Evolutionary conservation across 768 basidiomycete genomes (phyloP), one percentile per base, ranked within the genome.

Genomic region (Udeniomyces megalosporus): DNA sequence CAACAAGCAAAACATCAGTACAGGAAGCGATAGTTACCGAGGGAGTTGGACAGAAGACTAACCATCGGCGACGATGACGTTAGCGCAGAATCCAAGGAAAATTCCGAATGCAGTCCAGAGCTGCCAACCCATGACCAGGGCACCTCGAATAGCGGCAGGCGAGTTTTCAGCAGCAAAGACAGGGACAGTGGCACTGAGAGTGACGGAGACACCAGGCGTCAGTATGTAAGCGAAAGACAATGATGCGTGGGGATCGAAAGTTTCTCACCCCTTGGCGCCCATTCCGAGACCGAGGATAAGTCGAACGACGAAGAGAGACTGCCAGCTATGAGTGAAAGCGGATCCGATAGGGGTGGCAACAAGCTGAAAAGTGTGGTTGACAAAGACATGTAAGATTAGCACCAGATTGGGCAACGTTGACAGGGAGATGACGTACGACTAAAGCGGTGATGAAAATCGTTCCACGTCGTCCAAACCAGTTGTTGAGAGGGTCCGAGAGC

Each of bases 71-170:
- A 63, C 55, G 35, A 55, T 55, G 26, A 58, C 47, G 51, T 63
- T 63, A 10, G 56, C 57, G 49, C 55, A 57, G 62, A 63, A 63
- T 6, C 62, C 86, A 3, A 88, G 61, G 74, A 82, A 79, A 73
- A 89, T 86, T 63, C 88, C 88, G 69, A 88, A 88, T 0, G 73
- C 86, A 2, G 86, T 88, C 86, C 86, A 89, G 76, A 86, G 78
- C 73, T 88, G 86, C 88, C 90, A 65, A 22, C 45, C 44, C 63
- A 65, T 65, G 26, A 65, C 63, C 4, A 65, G 32, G 15, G 51
- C 63, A 61, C 90, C 90, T 68, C 91, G 82, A 61, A 96, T 88
- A 15, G 75, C 74, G 0, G 89, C 82, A 0, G 91, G 91, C 0
- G 83, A 77, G 70, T 84, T 83, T 73, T 96, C 86, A 47, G 65